phyloP scores from a whole-genome alignment of 805 yeast species.

The Wickerhamomyces strasburgensis region DNA sequence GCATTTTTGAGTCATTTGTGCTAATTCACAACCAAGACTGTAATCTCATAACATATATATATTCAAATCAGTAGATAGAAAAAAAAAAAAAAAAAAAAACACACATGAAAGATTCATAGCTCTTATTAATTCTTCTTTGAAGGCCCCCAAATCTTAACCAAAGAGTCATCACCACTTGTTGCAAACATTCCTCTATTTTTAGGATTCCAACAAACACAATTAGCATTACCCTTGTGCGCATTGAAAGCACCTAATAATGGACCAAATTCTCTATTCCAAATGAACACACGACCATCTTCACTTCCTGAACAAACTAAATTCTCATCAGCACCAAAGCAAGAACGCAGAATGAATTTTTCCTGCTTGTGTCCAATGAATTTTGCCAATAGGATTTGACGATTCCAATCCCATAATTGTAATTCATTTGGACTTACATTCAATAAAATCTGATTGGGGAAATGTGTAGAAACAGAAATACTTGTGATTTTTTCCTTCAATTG shows the following conservation, averaged over 20 bases:
- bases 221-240: slow-evolving; percentile 65
- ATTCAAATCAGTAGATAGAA: neutral
- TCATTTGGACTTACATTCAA: slow-evolving; percentile 71
- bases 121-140: no score
- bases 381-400: slow-evolving; percentile 49
- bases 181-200: slow-evolving; percentile 51
- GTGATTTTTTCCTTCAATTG: slow-evolving; percentile 56
- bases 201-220: slow-evolving; percentile 75
- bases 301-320: slow-evolving; percentile 75
- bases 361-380: slow-evolving; percentile 73
- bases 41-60: neutral
- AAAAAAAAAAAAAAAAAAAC: no score
- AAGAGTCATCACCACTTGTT: slow-evolving; percentile 78
- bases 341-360: slow-evolving; percentile 62
- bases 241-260: slow-evolving; percentile 52
- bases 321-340: slow-evolving; percentile 71
- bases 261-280: slow-evolving; percentile 75
- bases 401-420: slow-evolving; percentile 75
- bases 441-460: slow-evolving; percentile 49
- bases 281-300: slow-evolving; percentile 71
- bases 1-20: no score
- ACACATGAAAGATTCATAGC: no score
- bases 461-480: slow-evolving; percentile 52
- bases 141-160: slow-evolving; percentile 65
- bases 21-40: neutral